A percentile compares a stretch with the other conserved stretches of the same genome.
phyloP scores from a whole-genome alignment of 805 yeast species.

The Metschnikowia proteae region DNA sequence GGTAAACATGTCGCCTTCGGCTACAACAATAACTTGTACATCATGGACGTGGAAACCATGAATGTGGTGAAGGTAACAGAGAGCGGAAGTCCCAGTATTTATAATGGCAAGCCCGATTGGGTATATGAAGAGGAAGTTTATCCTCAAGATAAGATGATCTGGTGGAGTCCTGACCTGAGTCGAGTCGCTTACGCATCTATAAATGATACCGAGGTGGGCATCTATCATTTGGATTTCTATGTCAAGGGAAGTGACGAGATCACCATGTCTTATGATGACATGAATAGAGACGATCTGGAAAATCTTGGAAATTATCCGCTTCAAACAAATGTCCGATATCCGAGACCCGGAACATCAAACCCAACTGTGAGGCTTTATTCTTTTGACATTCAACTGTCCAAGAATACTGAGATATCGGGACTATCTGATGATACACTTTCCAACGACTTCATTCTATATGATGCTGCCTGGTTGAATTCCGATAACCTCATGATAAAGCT shows the following conservation, averaged over 20 bases:
- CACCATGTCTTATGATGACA: constrained; percentile 10
- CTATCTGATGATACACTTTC: constrained; percentile 10
- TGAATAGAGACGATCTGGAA: constrained; percentile 7
- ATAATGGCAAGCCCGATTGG: constrained; percentile 79
- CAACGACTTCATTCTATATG: constrained; percentile 20
- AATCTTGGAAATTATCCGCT: constrained; percentile 45
- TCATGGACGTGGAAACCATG: constrained; percentile 35
- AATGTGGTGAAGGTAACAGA: constrained; percentile 35
- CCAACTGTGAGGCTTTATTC: constrained; percentile 50
- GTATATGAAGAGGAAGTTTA: constrained; percentile 80
- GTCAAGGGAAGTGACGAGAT: constrained; percentile 29
- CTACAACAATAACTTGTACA: constrained; percentile 50
- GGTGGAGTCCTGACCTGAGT: constrained; percentile 71
- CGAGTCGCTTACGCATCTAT: constrained; percentile 51
- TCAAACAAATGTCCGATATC: constrained; percentile 51
- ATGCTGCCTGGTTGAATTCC: constrained; percentile 20
- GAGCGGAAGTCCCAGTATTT: constrained; percentile 51
- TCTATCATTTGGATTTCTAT: constrained; percentile 50
- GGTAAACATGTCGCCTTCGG: constrained; percentile 56
- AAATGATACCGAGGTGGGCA: constrained; percentile 58
- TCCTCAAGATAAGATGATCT: constrained; percentile 53
- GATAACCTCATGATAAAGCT: constrained; percentile 16
- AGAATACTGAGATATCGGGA: constrained; percentile 18
- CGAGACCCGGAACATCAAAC: constrained; percentile 66
- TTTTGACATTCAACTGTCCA: constrained; percentile 28